Conservation (phyloP, 805 yeast genomes). For the Candida nemodendra region DNA sequence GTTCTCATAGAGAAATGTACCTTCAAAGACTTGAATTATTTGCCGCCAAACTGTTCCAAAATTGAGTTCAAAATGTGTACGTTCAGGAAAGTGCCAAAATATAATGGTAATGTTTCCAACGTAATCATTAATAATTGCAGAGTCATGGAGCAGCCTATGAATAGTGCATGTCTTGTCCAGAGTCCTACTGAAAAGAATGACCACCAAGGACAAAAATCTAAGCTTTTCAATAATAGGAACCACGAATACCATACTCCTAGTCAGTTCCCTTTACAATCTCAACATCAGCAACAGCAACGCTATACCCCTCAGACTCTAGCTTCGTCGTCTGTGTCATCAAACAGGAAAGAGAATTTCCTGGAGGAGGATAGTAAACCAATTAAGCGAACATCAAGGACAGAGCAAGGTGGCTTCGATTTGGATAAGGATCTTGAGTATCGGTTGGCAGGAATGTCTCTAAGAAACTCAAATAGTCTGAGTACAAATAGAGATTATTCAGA, state of each 20-base stretch:
- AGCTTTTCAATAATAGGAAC: too few relatives aligned
- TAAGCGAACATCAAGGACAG: too few relatives aligned
- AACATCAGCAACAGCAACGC: too few relatives aligned
- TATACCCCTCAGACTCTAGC: too few relatives aligned
- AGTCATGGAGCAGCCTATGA: slow-evolving; percentile 26
- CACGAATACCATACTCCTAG: too few relatives aligned
- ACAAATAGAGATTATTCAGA: not conserved
- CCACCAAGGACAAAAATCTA: slow-evolving; percentile 17
- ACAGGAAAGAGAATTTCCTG: too few relatives aligned
- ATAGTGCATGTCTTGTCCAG: too few relatives aligned
- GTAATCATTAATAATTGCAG: slow-evolving; percentile 29
- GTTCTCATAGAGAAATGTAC: slow-evolving; percentile 32
- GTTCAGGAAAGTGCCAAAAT: slow-evolving; percentile 28
- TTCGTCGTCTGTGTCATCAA: too few relatives aligned
- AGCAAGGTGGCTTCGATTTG: too few relatives aligned
- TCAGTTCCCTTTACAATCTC: too few relatives aligned
- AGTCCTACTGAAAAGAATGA: too few relatives aligned
- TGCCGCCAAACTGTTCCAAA: slow-evolving; percentile 20
- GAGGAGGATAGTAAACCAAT: too few relatives aligned
- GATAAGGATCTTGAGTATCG: slow-evolving; percentile 4
- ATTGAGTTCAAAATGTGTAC: slow-evolving; percentile 34
- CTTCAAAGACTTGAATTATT: slow-evolving; percentile 27
- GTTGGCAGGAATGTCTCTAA: slow-evolving; percentile 1
- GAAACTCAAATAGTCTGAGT: not conserved
- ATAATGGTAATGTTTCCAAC: slow-evolving; percentile 28